Percentiles rank a stretch among this genome's conserved stretches.
These are phyloP conservation scores for Beauveria rudraprayagi DNA, from an alignment of 2,329 filamentous ascomycete genomes.

Conservation along the genomic window DNA sequence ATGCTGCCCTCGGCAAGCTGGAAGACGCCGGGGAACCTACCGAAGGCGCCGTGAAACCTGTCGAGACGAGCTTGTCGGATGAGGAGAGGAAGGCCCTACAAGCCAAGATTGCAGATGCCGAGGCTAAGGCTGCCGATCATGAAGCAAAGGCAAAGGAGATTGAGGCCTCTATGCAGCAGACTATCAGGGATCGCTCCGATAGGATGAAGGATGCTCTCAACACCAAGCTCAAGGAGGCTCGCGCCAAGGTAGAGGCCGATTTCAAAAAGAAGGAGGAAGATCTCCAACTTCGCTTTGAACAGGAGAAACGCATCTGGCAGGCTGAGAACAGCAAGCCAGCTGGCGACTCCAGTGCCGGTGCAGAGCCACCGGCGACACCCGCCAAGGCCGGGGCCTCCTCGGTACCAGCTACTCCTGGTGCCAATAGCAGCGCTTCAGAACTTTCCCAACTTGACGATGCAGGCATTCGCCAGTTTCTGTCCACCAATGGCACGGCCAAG, in stretches of 20 bases:
- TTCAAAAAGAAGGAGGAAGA: slow-evolving; percentile 47
- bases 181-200: slow-evolving; percentile 57
- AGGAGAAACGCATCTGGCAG: slow-evolving; percentile 54
- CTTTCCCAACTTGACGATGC: slow-evolving; percentile 44
- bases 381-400: slow-evolving; percentile 28
- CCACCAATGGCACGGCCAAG: slow-evolving; percentile 49
- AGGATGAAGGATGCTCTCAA: slow-evolving; percentile 62
- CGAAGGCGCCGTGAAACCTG: slow-evolving; percentile 13
- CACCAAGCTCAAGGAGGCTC: slow-evolving; percentile 62
- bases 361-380: slow-evolving; percentile 18
- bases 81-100: slow-evolving; percentile 55
- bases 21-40: slow-evolving; percentile 27
- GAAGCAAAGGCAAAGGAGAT: slow-evolving; percentile 57
- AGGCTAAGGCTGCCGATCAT: slow-evolving; percentile 54
- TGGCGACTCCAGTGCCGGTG: slow-evolving; percentile 14
- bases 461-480: slow-evolving; percentile 48
- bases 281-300: slow-evolving; percentile 49
- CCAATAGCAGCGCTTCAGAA: slow-evolving; percentile 28
- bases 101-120: slow-evolving; percentile 51
- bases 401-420: slow-evolving; percentile 27
- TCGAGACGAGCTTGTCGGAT: slow-evolving; percentile 35
- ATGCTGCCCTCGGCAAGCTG: slow-evolving; percentile 43
- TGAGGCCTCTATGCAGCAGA: slow-evolving; percentile 52
- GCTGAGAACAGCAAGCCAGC: slow-evolving; percentile 38
- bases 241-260: slow-evolving; percentile 42